phyloP scores from a whole-genome alignment of 2,329 filamentous ascomycete genomes.

The Sporothrix dimorphospora region DNA sequence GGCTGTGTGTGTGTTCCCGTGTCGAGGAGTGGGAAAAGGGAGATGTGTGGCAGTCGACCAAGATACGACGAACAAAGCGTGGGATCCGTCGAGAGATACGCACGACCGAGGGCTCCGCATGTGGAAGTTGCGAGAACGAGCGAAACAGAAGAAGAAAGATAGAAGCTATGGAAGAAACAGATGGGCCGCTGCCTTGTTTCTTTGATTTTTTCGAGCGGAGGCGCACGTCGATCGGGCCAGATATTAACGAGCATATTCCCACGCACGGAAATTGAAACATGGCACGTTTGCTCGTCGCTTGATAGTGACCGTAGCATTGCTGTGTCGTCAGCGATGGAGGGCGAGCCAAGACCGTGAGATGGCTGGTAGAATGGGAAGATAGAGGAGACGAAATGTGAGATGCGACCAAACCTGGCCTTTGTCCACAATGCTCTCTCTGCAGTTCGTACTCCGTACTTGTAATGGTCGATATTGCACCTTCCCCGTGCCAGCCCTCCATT shows the following conservation, averaged over 20 bases:
- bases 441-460: too few species aligned
- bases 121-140: background rate
- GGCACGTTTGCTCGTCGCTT: conserved; percentile 6
- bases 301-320: background rate
- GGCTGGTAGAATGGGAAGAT: conserved; percentile 1
- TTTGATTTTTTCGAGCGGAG: background rate
- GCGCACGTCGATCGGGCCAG: background rate
- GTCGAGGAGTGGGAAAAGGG: background rate
- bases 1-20: background rate
- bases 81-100: background rate
- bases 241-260: background rate
- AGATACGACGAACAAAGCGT: background rate
- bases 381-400: background rate
- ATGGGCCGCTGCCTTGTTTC: background rate
- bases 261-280: conserved; percentile 29
- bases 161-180: background rate
- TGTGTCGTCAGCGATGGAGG: background rate
- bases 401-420: background rate
- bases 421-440: background rate
- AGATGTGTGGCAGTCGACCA: background rate
- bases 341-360: background rate
- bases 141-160: background rate
- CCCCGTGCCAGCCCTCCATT: background rate
- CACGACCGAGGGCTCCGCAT: background rate
- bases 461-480: conserved; percentile 7